A percentile compares a stretch with the other conserved stretches of the same genome.
phyloP scores from a whole-genome alignment of 352 stramenopile species.

The Nothophytophthora sp. region DNA sequence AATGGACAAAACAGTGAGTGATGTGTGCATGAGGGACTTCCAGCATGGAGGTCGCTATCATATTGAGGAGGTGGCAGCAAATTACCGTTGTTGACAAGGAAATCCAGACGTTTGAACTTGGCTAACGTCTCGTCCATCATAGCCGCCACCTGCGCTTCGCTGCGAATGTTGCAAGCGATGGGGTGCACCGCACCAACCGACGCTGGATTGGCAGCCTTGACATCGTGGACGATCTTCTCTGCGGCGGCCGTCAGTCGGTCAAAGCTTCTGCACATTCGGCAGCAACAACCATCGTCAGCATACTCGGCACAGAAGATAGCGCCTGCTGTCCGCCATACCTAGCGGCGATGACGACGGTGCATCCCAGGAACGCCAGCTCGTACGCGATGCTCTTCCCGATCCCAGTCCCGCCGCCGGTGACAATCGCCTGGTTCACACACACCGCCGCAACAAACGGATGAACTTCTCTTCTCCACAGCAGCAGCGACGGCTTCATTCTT shows the following conservation, averaged over 20 bases:
- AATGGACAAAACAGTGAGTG: background rate
- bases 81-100: slow-evolving; percentile 92
- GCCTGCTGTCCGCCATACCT: slow-evolving; percentile 22
- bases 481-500: background rate
- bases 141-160: slow-evolving; percentile 56
- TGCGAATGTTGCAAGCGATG: slow-evolving; percentile 64
- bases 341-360: slow-evolving; percentile 67
- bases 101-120: slow-evolving; percentile 80
- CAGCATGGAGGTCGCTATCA: too few relatives aligned
- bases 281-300: background rate
- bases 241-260: slow-evolving; percentile 54
- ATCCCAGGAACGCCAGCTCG: slow-evolving; percentile 70
- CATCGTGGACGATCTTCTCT: slow-evolving; percentile 41
- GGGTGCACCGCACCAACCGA: slow-evolving; percentile 35
- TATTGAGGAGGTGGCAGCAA: background rate
- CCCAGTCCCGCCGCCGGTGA: slow-evolving; percentile 79
- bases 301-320: background rate
- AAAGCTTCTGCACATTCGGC: slow-evolving; percentile 36
- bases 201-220: slow-evolving; percentile 24
- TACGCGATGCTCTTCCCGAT: slow-evolving; percentile 78
- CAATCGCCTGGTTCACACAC: slow-evolving; percentile 37
- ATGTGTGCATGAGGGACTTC: too few relatives aligned
- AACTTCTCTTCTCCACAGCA: background rate
- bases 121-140: slow-evolving; percentile 65
- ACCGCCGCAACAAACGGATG: background rate